These are phyloP conservation scores for Hymenoscyphus fraxineus DNA, from an alignment of 2,329 filamentous ascomycete genomes.

Conservation along the genomic window DNA sequence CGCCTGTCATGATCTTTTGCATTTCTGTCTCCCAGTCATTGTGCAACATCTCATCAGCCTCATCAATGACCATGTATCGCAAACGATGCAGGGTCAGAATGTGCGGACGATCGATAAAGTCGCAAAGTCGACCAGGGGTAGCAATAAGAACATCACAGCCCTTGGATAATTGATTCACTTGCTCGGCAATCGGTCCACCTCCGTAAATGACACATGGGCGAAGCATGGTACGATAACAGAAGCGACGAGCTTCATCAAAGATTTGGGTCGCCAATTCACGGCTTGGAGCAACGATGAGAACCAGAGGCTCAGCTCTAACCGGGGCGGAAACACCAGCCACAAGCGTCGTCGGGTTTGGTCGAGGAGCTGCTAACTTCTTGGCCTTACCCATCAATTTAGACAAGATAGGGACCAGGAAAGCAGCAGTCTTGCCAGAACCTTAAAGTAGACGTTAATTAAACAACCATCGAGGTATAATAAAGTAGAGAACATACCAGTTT, in stretches of 20 bases:
- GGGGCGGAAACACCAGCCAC: constrained; percentile 42
- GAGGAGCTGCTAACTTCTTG: constrained; percentile 76
- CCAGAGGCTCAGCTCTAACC: constrained; percentile 78
- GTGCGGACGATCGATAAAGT: constrained; percentile 72
- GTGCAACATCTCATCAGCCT: constrained; percentile 89
- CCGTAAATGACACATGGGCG: constrained; percentile 89
- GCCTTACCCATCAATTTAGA: constrained; percentile 95
- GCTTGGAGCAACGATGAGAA: constrained; percentile 80
- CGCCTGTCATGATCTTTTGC: constrained; percentile 70
- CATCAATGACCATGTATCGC: constrained; percentile 80
- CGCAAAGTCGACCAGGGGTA: constrained; percentile 79
- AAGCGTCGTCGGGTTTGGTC: constrained; percentile 62
- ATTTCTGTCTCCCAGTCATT: constrained; percentile 76
- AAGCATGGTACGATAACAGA: constrained; percentile 93
- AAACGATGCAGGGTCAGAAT: constrained; percentile 71
- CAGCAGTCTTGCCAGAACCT: constrained; percentile 96
- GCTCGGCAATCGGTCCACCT: constrained; percentile 67
- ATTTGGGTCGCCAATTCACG: constrained; percentile 92
- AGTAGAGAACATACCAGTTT: constrained; percentile 68
- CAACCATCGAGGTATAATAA: constrained; percentile 2
- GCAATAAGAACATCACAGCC: constrained; percentile 89
- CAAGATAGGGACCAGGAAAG: constrained; percentile 83
- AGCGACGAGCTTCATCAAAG: constrained; percentile 86
- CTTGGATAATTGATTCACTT: constrained; percentile 68
- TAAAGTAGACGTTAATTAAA: constrained; percentile 12